Conservation (phyloP, 345 rosid species). For the Brassica carinata region DNA sequence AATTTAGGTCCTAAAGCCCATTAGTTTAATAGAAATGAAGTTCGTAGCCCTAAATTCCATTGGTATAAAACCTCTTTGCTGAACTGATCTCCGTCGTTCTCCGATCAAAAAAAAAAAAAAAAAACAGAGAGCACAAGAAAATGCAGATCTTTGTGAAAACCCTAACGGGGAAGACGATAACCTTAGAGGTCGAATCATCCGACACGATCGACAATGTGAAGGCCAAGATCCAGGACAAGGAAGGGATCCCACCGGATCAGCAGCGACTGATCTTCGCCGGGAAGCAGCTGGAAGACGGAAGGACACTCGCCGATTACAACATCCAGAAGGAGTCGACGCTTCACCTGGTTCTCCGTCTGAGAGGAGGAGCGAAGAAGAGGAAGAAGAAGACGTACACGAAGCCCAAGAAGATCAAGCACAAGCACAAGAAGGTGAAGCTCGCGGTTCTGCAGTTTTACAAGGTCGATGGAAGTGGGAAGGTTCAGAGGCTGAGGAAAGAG, state of each 20-base stretch:
- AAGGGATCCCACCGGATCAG: conserved; percentile 68
- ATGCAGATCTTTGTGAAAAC: conserved; percentile 84
- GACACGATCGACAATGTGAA: conserved; percentile 74
- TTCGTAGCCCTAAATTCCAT: conserved; percentile 16
- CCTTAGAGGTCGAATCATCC: conserved; percentile 65
- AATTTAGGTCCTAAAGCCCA: conserved; percentile 8
- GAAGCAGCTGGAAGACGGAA: conserved; percentile 67
- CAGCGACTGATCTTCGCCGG: conserved; percentile 53
- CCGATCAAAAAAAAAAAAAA: conserved; percentile 14
- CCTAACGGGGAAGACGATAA: conserved; percentile 73
- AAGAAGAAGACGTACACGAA: conserved; percentile 82
- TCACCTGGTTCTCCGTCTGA: conserved; percentile 65
- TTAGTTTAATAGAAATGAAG: neutral
- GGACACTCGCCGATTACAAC: conserved; percentile 73
- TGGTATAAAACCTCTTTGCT: neutral
- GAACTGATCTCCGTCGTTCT: neutral
- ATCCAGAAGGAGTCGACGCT: conserved; percentile 77
- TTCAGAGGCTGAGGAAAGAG: conserved; percentile 70
- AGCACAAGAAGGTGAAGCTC: conserved; percentile 72
- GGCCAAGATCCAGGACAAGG: conserved; percentile 74
- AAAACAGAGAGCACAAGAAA: neutral
- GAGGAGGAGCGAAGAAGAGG: conserved; percentile 74
- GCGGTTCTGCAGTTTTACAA: conserved; percentile 38
- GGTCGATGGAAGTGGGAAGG: conserved; percentile 63
- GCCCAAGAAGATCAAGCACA: conserved; percentile 73